Conservation (phyloP, 352 stramenopile species). For the Globisporangium parvum region DNA sequence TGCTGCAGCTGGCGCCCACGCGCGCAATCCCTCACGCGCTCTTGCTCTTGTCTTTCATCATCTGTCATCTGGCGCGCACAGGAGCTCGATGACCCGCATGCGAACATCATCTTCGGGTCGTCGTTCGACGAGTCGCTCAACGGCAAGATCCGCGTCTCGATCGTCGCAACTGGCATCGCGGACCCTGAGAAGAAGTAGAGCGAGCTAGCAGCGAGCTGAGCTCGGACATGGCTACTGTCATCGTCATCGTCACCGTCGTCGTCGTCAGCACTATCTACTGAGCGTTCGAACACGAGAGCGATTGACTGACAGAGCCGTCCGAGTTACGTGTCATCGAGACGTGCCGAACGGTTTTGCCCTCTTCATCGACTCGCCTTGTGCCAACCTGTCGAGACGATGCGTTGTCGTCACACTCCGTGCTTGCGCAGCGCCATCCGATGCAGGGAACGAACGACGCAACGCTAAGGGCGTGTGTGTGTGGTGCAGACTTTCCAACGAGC, state of each 20-base stretch:
- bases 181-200: conserved; percentile 74
- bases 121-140: conserved; percentile 79
- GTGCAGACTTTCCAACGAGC: background rate
- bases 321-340: no score
- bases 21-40: no score
- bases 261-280: no score
- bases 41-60: background rate
- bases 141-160: conserved; percentile 79
- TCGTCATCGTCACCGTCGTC: no score
- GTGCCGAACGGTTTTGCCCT: no score
- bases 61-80: conserved; percentile 13
- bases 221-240: no score
- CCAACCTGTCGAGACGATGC: no score
- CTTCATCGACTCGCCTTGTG: no score
- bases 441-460: no score
- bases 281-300: background rate
- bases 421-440: no score
- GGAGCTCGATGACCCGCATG: conserved; percentile 83
- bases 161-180: conserved; percentile 84
- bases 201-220: background rate
- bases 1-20: background rate
- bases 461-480: background rate
- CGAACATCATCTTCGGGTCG: conserved; percentile 88
- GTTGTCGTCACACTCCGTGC: no score
- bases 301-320: background rate